These are phyloP conservation scores for Crithidia expoeki DNA, from an alignment of 208 protist species.

Conservation along the genomic window DNA sequence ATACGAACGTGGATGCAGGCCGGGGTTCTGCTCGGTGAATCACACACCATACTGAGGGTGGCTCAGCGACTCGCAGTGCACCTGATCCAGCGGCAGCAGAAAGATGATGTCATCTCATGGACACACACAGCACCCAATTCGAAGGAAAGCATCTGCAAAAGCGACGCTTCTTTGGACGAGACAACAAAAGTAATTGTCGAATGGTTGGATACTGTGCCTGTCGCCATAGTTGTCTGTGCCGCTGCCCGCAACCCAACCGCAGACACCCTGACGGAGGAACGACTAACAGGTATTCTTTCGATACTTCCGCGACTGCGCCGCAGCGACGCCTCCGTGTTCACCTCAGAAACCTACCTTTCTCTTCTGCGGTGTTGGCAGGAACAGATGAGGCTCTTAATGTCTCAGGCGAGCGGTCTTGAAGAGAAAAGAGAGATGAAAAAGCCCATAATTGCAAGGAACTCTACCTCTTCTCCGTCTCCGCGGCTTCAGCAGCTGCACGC, in stretches of 20 bases:
- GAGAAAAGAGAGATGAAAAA: no score
- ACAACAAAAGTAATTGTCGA: background rate
- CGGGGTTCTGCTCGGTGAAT: slow-evolving; percentile 27
- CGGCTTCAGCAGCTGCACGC: background rate
- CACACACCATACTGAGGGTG: slow-evolving; percentile 10
- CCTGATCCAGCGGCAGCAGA: background rate
- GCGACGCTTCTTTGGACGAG: background rate
- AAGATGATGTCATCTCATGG: background rate
- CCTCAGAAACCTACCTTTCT: background rate
- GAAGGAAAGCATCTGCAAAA: no score
- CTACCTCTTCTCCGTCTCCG: background rate
- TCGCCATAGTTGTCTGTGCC: slow-evolving; percentile 4
- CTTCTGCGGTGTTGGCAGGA: background rate
- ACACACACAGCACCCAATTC: no score
- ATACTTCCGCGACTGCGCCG: background rate
- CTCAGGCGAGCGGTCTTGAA: no score
- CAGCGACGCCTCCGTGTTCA: background rate
- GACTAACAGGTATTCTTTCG: background rate
- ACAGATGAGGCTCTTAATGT: background rate
- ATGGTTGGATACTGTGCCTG: slow-evolving; percentile 24
- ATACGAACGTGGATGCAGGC: slow-evolving; percentile 33
- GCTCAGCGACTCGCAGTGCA: slow-evolving; percentile 14
- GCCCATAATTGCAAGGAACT: background rate
- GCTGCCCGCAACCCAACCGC: background rate
- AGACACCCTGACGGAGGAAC: background rate